These are phyloP conservation scores for Talaromyces funiculosus DNA, from an alignment of 2,329 filamentous ascomycete species.

Conservation along the genomic window DNA sequence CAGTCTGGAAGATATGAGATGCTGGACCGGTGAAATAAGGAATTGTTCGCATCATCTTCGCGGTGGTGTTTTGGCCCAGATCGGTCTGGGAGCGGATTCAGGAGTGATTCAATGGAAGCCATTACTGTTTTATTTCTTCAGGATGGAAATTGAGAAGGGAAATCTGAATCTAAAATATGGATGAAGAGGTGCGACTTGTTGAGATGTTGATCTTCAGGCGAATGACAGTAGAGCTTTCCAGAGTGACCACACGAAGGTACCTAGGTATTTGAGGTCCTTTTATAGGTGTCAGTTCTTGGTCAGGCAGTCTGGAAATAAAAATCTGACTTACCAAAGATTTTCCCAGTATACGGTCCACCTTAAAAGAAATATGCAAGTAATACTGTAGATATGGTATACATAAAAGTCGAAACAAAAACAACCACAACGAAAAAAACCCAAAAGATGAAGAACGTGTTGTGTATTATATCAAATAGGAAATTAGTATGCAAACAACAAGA, in stretches of 20 bases:
- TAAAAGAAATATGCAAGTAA: neutral
- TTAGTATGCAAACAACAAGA: neutral
- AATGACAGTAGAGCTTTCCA: neutral
- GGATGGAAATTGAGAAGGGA: no score
- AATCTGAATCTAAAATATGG: neutral
- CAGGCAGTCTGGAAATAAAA: neutral
- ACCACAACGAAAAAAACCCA: neutral
- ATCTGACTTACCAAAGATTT: neutral
- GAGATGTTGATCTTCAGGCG: neutral
- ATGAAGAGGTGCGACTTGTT: neutral
- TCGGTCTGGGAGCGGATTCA: slow-evolving; percentile 10
- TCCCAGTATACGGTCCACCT: neutral
- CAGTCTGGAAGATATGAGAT: neutral
- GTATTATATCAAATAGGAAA: slow-evolving; percentile 7
- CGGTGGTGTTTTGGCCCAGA: neutral
- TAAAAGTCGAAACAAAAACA: slow-evolving; percentile 1
- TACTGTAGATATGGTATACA: neutral
- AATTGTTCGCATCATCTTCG: neutral
- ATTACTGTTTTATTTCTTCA: neutral
- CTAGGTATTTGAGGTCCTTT: slow-evolving; percentile 1
- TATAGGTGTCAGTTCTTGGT: neutral
- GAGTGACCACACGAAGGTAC: neutral
- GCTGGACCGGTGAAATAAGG: neutral
- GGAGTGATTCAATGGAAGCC: slow-evolving; percentile 14
- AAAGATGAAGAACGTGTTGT: neutral